Evolutionary conservation across 805 yeast species (phyloP), one percentile per base, ranked within the genome.

Genomic region (Suhomyces canberraensis): DNA sequence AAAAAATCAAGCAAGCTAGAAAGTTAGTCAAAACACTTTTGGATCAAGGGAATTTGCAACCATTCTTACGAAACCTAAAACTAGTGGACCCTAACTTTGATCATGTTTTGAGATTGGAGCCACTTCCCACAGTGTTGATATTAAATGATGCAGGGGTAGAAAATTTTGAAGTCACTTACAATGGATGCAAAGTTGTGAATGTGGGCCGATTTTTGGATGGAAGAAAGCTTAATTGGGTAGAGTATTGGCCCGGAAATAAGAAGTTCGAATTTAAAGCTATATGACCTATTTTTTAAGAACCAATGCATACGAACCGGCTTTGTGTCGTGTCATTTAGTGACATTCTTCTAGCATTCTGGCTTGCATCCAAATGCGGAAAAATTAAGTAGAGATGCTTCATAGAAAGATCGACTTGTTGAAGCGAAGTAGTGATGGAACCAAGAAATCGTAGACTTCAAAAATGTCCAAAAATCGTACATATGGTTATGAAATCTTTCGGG

Each of bases 21-120:
- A 81, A 82, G 50, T 60, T 89, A 2, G 86, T 84, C 13, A 81
- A 84, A 45, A 89, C 97, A 0, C 42, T 93, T 0, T 59, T 93
- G 9, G 95, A 87, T 52, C 99, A 93, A 60, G 93, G 93, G 1
- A 84, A 79, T 52, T 57, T 93, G 31, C 84, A 93, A 21, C 98
- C 98, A 9, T 88, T 90, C 52, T 63, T 79, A 2, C 59, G 67
- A 14, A 60, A 68, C 16, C 61, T 76, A 18, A 73, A 86, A 42
- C 84, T 95, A 0, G 68, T 86, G 1, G 64, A 76, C 15, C 76
- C 95, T 67, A 81, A 79, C 40, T 75, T 75, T 49, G 95, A 87
- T 53, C 79, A 80, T 46, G 64, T 78, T 4, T 64, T 91, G 43
- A 70, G 82, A 16, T 56, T 93, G 35, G 75, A 81, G 30, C 98